Base-by-base conservation (phyloP, 768 basidiomycete species). In the Chiua virens region DNA sequence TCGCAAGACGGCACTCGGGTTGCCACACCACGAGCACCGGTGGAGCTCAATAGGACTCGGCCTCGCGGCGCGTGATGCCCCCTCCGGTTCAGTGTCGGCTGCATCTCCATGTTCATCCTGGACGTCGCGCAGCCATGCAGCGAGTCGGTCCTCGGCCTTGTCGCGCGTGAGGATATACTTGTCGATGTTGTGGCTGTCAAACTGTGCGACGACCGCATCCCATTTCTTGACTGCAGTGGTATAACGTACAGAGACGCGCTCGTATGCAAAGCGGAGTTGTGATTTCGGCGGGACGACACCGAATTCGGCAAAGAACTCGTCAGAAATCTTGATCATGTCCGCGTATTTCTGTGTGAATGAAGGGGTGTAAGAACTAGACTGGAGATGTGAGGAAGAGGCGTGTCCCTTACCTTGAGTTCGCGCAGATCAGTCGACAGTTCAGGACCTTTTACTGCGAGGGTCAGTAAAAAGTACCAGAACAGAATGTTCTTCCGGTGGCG, bases 1-100 rank as follows among this genome's bases (percentile, higher is more conserved):
- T 55, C 74, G 73, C 42, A 84, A 62, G 8, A 73, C 73, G 0
- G 80, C 82, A 44, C 79, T 85, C 7, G 83, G 83, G 50, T 85
- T 86, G 7, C 77, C 73, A 53, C 85, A 86, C 75, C 76, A 80
- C 20, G 81, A 80, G 57, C 85, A 86, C 11, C 76, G 70, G 64
- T 82, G 82, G 25, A 86, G 61, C 42, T 61, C 72, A 5, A 80
- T 73, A 14, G 66, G 66, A 43, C 14, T 46, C 76, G 20, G 61
- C 58, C 49, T 69, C 66, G 73, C 6, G 75, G 18, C 69, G 42
- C 73, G 71, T 22, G 66, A 61, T 37, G 69, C 52, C 42, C 62
- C 52, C 27, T 59, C 54, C 40, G 42, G 41, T 7, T 62, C 56
- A 28, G 60, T 55, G 5, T 66, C 65, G 34, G 62, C 71, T 23